phyloP scores from a whole-genome alignment of 179 eudicot genomes.

The Silene coronaria region DNA sequence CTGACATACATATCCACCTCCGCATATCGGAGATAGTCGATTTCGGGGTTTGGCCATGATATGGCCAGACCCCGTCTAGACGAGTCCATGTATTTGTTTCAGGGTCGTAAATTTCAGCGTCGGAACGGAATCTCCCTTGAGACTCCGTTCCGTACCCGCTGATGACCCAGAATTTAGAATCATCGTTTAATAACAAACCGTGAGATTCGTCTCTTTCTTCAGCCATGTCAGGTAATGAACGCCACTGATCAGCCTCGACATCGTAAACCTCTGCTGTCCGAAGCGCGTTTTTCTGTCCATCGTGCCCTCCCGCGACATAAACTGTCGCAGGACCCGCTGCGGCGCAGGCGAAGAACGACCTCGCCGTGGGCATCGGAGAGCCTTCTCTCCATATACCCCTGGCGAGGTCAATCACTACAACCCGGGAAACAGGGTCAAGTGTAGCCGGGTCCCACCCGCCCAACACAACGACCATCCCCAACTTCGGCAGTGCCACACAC shows the following conservation, averaged over 20 bases:
- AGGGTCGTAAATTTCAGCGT: conserved; percentile 29
- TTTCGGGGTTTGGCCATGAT: conserved; percentile 18
- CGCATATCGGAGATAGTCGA: not conserved
- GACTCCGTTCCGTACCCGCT: conserved; percentile 39
- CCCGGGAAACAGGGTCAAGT: conserved; percentile 28
- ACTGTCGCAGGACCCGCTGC: conserved; percentile 14
- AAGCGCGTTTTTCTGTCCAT: conserved; percentile 38
- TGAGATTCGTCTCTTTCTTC: conserved; percentile 41
- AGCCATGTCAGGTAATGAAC: conserved; percentile 26
- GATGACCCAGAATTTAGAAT: conserved; percentile 25
- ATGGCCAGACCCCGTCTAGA: conserved; percentile 30
- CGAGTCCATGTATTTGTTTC: conserved; percentile 16
- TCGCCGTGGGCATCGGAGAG: conserved; percentile 25
- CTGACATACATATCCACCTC: conserved; percentile 21
- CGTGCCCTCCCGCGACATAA: conserved; percentile 45
- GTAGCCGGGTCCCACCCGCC: conserved; percentile 48
- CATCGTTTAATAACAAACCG: conserved; percentile 7
- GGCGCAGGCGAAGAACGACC: conserved; percentile 38
- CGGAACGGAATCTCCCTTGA: conserved; percentile 39
- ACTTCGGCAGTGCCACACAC: conserved; percentile 22
- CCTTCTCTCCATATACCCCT: conserved; percentile 33
- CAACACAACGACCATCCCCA: conserved; percentile 22
- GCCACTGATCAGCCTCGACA: conserved; percentile 28
- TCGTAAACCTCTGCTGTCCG: conserved; percentile 37
- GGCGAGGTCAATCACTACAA: conserved; percentile 22